These are phyloP conservation scores for Phialophora macrospora DNA, from an alignment of 2,329 filamentous ascomycete genomes.

Conservation along the genomic window DNA sequence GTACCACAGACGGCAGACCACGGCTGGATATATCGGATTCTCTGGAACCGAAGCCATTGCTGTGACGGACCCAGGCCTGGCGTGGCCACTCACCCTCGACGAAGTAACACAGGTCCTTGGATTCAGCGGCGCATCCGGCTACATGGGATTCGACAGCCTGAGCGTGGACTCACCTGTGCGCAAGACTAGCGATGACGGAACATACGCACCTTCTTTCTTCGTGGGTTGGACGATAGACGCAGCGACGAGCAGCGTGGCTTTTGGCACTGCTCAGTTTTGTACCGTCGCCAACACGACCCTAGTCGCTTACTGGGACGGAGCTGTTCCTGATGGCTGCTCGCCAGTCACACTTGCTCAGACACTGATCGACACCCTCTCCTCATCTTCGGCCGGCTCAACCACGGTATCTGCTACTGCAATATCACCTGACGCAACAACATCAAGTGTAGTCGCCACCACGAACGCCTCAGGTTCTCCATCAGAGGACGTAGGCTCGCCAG, in stretches of 20 bases:
- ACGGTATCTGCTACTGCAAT: neutral
- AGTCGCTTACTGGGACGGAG: constrained; percentile 19
- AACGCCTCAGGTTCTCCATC: neutral
- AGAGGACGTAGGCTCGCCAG: neutral
- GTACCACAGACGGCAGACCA: constrained; percentile 12
- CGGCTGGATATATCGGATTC: constrained; percentile 18
- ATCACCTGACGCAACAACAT: neutral
- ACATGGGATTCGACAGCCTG: constrained; percentile 17
- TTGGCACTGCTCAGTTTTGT: constrained; percentile 18
- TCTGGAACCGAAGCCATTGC: constrained; percentile 21
- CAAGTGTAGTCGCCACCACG: neutral
- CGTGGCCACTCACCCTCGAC: constrained; percentile 11
- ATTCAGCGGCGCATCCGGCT: constrained; percentile 19
- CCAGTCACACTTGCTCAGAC: constrained; percentile 7
- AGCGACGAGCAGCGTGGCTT: neutral
- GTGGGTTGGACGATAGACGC: constrained; percentile 12
- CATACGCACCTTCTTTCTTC: constrained; percentile 15
- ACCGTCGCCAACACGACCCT: constrained; percentile 10
- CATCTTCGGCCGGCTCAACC: neutral
- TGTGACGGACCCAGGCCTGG: constrained; percentile 13
- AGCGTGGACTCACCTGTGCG: constrained; percentile 6
- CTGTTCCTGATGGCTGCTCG: constrained; percentile 12
- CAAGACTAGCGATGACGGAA: constrained; percentile 15
- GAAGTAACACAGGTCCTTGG: constrained; percentile 10
- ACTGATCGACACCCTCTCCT: neutral